Percentiles rank a stretch among this genome's conserved stretches.
These are phyloP conservation scores for Passalora sequoiae DNA, from an alignment of 2,329 filamentous ascomycete genomes.

Conservation along the genomic window DNA sequence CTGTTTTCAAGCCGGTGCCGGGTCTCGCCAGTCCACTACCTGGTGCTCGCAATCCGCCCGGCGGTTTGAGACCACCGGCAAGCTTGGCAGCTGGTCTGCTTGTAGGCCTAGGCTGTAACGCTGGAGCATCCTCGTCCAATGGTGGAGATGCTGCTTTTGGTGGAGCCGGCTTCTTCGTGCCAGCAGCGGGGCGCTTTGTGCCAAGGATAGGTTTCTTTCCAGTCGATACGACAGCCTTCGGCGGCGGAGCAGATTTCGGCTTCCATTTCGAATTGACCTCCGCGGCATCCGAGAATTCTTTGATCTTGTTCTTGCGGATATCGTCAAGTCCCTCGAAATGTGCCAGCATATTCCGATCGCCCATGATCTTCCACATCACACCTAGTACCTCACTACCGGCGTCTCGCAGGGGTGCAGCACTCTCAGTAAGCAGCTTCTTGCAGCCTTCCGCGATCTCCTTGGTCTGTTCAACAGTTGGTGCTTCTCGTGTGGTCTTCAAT, in stretches of 20 bases:
- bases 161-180: slow-evolving; percentile 46
- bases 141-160: slow-evolving; percentile 37
- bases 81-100: slow-evolving; percentile 48
- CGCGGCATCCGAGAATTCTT: slow-evolving; percentile 78
- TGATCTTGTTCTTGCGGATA: slow-evolving; percentile 91
- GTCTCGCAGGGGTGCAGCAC: slow-evolving; percentile 75
- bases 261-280: slow-evolving; percentile 88
- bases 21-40: slow-evolving; percentile 41
- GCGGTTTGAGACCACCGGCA: slow-evolving; percentile 25
- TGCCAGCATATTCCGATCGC: slow-evolving; percentile 89
- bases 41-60: slow-evolving; percentile 34
- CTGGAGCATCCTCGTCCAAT: slow-evolving; percentile 45
- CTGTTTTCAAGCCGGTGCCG: slow-evolving; percentile 34
- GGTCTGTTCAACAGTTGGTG: slow-evolving; percentile 79
- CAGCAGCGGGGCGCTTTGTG: slow-evolving; percentile 39
- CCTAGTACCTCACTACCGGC: slow-evolving; percentile 89
- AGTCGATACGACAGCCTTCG: slow-evolving; percentile 50
- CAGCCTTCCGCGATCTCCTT: slow-evolving; percentile 78
- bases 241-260: slow-evolving; percentile 69
- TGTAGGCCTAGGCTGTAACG: slow-evolving; percentile 55
- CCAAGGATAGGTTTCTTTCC: slow-evolving; percentile 50
- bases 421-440: slow-evolving; percentile 87
- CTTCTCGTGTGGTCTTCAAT: slow-evolving; percentile 73
- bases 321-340: slow-evolving; percentile 91
- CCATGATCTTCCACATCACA: slow-evolving; percentile 97